Conservation (phyloP, 257 asterid genomes). For the Solanum sitiens region DNA sequence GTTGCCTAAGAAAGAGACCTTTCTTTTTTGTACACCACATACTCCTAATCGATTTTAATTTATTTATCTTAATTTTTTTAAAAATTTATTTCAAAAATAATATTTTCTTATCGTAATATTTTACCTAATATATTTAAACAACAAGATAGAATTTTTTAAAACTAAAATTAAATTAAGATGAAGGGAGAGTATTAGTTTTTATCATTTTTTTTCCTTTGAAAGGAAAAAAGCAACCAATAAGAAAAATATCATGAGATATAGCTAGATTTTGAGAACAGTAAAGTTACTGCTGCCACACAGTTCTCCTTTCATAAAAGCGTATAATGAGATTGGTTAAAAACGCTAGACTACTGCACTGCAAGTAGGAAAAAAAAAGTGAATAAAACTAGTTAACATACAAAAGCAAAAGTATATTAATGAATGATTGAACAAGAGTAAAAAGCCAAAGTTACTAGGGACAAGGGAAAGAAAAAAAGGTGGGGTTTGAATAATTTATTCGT, state of each 20-base stretch:
- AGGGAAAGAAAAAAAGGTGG: not conserved
- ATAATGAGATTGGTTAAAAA: not conserved
- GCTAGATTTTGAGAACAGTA: not conserved
- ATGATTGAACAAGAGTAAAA: not conserved
- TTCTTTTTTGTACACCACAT: not conserved
- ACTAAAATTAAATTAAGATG: too few species aligned
- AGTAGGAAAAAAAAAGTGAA: not conserved
- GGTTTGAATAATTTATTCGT: not conserved
- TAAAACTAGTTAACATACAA: not conserved
- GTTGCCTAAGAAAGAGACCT: slow-evolving; percentile 24
- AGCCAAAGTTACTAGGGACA: not conserved
- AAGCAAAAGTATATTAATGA: slow-evolving; percentile 9
- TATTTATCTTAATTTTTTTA: not conserved
- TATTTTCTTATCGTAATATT: not conserved
- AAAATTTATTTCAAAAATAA: too few species aligned
- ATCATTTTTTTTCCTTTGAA: not conserved
- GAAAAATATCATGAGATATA: not conserved
- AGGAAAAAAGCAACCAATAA: not conserved
- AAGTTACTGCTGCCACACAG: not conserved
- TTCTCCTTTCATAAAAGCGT: not conserved
- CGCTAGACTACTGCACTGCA: not conserved
- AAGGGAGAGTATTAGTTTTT: too few species aligned
- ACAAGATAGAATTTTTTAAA: too few species aligned
- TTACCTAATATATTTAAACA: too few species aligned
- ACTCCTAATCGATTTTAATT: not conserved